Conservation (phyloP, 768 basidiomycete genomes). For the Multifurca ochricompacta region DNA sequence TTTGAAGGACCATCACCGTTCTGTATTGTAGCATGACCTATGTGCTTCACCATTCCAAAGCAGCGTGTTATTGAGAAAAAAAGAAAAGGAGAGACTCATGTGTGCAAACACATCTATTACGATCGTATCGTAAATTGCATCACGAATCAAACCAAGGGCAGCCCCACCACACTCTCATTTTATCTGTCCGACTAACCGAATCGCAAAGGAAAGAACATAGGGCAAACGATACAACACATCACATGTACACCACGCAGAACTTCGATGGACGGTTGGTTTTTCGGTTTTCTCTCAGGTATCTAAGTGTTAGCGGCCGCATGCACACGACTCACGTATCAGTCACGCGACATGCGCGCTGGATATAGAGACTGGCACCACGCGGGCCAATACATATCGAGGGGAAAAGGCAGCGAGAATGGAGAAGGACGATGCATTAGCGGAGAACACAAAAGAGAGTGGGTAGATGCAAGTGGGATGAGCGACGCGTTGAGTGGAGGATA, state of each 20-base stretch:
- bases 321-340: neutral
- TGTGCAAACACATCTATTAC: slow-evolving; percentile 11
- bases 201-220: slow-evolving; percentile 3
- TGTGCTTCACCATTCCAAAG: neutral
- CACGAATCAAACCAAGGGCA: neutral
- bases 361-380: neutral
- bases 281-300: slow-evolving; percentile 15
- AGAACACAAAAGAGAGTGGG: slow-evolving; percentile 1
- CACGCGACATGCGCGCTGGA: neutral
- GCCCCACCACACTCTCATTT: neutral
- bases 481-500: slow-evolving; percentile 7
- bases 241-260: slow-evolving; percentile 3
- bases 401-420: neutral
- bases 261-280: slow-evolving; percentile 6
- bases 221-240: slow-evolving; percentile 3
- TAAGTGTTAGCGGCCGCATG: slow-evolving; percentile 9
- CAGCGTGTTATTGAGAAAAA: neutral
- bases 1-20: neutral
- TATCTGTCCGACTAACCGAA: slow-evolving; percentile 3
- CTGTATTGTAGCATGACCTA: neutral
- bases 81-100: neutral
- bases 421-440: slow-evolving; percentile 7
- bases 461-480: slow-evolving; percentile 11
- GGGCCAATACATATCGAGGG: slow-evolving; percentile 10
- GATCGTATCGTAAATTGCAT: slow-evolving; percentile 16